phyloP scores from a whole-genome alignment of 164 flowering plant species.

The Brasenia schreberi region DNA sequence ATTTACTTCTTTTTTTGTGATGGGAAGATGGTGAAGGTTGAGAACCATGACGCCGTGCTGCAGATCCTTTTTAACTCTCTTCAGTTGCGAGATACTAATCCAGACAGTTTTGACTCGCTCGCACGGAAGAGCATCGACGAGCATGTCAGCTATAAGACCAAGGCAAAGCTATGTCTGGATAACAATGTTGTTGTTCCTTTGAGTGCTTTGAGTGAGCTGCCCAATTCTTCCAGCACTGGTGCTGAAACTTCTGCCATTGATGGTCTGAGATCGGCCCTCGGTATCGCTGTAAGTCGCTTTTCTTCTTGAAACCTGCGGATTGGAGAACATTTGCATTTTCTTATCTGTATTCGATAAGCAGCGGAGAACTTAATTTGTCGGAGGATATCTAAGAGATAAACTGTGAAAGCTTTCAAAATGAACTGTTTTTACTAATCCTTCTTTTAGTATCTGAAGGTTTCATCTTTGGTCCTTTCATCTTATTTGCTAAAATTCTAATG shows the following conservation, averaged over 20 bases:
- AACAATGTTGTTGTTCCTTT: constrained; percentile 23
- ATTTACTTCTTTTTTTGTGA: constrained; percentile 45
- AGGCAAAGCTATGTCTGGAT: constrained; percentile 21
- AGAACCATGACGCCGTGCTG: constrained; percentile 60
- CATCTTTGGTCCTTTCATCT: too few species aligned
- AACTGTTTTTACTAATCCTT: too few species aligned
- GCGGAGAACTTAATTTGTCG: too few species aligned
- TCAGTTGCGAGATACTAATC: constrained; percentile 17
- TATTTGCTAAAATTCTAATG: too few species aligned
- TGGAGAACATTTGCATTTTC: too few species aligned
- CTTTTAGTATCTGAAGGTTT: too few species aligned
- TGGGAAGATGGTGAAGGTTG: constrained; percentile 26
- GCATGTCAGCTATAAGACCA: constrained; percentile 31
- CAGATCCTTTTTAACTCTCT: constrained; percentile 48
- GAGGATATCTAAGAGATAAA: too few species aligned
- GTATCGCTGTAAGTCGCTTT: not conserved
- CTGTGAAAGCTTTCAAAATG: too few species aligned
- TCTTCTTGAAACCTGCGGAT: not conserved
- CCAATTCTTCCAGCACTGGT: constrained; percentile 21
- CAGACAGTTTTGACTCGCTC: not conserved
- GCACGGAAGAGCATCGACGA: constrained; percentile 22
- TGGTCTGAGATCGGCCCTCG: not conserved
- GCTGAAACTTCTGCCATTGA: not conserved
- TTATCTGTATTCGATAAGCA: too few species aligned
- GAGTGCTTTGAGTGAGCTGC: constrained; percentile 23